Base-by-base conservation (phyloP, 768 basidiomycete species). In the Phanerochaete sordida region DNA sequence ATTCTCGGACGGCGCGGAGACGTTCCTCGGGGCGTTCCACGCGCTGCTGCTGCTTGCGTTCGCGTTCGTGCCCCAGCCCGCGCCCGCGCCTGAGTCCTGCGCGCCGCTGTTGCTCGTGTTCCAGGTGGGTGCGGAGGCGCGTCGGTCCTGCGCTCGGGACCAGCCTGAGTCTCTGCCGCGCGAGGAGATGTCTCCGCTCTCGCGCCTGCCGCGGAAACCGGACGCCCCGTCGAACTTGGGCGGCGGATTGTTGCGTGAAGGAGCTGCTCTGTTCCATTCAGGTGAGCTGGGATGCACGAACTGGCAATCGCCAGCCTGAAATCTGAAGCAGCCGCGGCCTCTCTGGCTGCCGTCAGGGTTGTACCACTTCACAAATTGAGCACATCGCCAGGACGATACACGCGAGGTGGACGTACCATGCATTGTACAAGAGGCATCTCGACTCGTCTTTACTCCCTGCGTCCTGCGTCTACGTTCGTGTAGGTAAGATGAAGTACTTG, bases 241-340 rank as follows among this genome's bases (percentile, higher is more conserved):
- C 26, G 49, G 16, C 2, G 16, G 49, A 23, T 28, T 50, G n/a
- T n/a, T 12, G 27, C 7, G 57, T 11, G n/a, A 24, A 13, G 57
- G 56, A 12, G 23, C 50, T 12, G 76, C 76, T n/a, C 51, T 37
- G 53, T 56, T 46, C 76, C 76, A 77, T 16, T 62, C 62, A 1
- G 70, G 69, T 28, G 75, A 70, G 56, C 64, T 64, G 6, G 76
- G 76, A 27, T 76, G 75, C 24, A 74, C 16, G 54, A 71, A 76
- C 1, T 23, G 12, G 52, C 75, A 76, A 24, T 61, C 33, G 19
- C 64, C 65, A 3, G 48, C 19, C 12, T 43, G 64, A 7, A 47
- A 58, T 55, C 48, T 63, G 31, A 5, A 58, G 49, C 75, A 77
- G 46, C 75, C 75, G 1, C 59, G 62, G 35, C 54, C 56, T 12